phyloP scores from a whole-genome alignment of 371 early-diverging fungal species.

The Batkoa obscura region DNA sequence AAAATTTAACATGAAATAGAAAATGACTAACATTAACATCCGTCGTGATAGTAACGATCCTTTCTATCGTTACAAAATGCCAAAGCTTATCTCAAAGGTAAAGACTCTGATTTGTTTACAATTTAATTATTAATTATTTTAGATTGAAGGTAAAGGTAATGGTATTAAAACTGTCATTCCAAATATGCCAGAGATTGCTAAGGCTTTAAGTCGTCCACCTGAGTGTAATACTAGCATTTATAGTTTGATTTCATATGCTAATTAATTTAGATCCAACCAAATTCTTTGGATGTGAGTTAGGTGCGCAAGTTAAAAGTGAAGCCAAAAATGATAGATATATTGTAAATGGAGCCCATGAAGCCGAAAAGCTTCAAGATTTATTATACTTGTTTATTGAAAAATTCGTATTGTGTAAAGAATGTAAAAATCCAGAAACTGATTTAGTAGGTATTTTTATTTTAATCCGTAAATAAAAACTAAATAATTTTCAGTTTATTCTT shows the following conservation, averaged over 20 bases:
- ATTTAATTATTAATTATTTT: constrained; percentile 4
- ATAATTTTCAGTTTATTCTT: constrained; percentile 4
- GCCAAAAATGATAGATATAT: constrained; percentile 86
- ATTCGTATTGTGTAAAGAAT: constrained; percentile 90
- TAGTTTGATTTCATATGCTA: constrained; percentile 1
- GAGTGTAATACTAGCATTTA: constrained; percentile 24
- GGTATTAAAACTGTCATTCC: constrained; percentile 97
- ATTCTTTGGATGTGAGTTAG: constrained; percentile 93
- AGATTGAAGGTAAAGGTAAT: constrained; percentile 97
- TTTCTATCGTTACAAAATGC: constrained; percentile 99
- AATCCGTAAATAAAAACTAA: not conserved
- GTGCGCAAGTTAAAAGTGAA: constrained; percentile 84
- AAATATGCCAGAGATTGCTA: constrained; percentile 93
- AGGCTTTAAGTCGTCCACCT: constrained; percentile 82
- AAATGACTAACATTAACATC: constrained; percentile 73
- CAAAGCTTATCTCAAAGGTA: constrained; percentile 68
- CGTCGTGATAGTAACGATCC: constrained; percentile 72
- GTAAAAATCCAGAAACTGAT: constrained; percentile 98
- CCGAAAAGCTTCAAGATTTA: constrained; percentile 64
- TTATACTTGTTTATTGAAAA: constrained; percentile 91
- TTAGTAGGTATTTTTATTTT: constrained; percentile 22
- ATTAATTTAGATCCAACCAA: constrained; percentile 50
- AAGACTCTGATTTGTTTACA: constrained; percentile 1
- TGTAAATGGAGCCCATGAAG: constrained; percentile 94
- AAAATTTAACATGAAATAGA: too few species aligned